Base-by-base conservation (phyloP, 2,329 filamentous ascomycete species). In the Fusarium sarcochroum region DNA sequence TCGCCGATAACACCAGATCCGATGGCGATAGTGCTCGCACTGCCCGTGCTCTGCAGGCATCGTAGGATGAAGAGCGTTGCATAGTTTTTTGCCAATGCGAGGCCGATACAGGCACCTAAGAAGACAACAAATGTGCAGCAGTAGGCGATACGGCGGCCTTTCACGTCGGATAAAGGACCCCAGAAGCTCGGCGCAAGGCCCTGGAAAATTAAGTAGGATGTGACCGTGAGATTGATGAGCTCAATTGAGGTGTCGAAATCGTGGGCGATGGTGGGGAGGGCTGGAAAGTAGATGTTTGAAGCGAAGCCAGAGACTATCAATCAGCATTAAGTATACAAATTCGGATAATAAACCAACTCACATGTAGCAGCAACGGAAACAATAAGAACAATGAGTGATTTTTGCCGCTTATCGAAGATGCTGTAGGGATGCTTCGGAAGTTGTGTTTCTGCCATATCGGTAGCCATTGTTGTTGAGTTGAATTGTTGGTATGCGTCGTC, bases 141-240 rank as follows among this genome's bases (percentile, higher is more conserved):
- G 57, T 82, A 85, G n/a, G 82, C 78, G 0, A 78, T 75, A 15
- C 84, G 79, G 5, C 85, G 79, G 0, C 85, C 85, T 7, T 81
- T 63, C 0, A 76, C 76, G 64, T 87, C 85, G 1, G 84, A 83
- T 10, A 87, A 74, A 15, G 82, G 81, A 1, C 84, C 86, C 66
- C 85, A 80, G 40, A 88, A 76, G 23, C 80, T 81, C 0, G 87
- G 87, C 0, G 86, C 82, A 1, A 89, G 66, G 5, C 82, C 87
- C 77, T 88, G 87, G 35, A 88, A 83, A 21, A 89, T 82, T 58
- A 84, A 76, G 47, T 85, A 85, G 0, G 81, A 80, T 3, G 83
- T 85, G 1, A 85, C 73, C 0, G 81, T 82, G 41, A 84, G 74
- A 51, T 82, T 84, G 60, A 83, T 78, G 10, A 79, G 71, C 32